Percentiles rank a stretch among this genome's conserved stretches.
These are phyloP conservation scores for Blastobotrys petasosporus DNA, from an alignment of 1,139 yeast species.

Conservation along the genomic window DNA sequence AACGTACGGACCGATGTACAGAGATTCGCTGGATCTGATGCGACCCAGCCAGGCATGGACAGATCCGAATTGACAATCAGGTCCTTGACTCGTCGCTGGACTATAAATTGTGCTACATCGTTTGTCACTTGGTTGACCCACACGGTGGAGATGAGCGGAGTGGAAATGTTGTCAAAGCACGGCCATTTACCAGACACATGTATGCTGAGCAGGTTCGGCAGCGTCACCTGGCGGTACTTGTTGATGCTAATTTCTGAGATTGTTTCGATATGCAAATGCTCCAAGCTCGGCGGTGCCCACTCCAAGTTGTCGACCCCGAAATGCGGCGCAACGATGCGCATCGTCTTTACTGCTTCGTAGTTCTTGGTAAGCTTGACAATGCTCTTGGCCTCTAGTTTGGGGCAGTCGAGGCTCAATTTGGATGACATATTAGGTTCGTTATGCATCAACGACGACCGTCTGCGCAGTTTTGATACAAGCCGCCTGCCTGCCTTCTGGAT, in stretches of 20 bases:
- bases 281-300: slow-evolving; percentile 7
- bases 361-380: neutral
- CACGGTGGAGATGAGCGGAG: slow-evolving; percentile 3
- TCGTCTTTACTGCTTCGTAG: slow-evolving; percentile 1
- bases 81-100: slow-evolving; percentile 3
- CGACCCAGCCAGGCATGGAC: slow-evolving; percentile 5
- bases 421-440: neutral
- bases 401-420: slow-evolving; percentile 1
- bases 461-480: too few species aligned
- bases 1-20: slow-evolving; percentile 5
- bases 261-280: slow-evolving; percentile 3
- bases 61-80: slow-evolving; percentile 6
- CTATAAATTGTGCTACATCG: slow-evolving; percentile 5
- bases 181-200: slow-evolving; percentile 6
- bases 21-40: slow-evolving; percentile 5
- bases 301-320: neutral
- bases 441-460: too few species aligned
- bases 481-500: neutral
- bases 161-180: neutral
- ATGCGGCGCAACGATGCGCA: neutral
- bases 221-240: neutral
- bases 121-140: slow-evolving; percentile 5
- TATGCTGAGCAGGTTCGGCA: slow-evolving; percentile 3
- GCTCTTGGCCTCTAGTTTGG: slow-evolving; percentile 1
- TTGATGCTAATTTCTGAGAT: neutral